Base-by-base conservation (phyloP, 2,329 filamentous ascomycete species). In the Claviceps pazoutovae region DNA sequence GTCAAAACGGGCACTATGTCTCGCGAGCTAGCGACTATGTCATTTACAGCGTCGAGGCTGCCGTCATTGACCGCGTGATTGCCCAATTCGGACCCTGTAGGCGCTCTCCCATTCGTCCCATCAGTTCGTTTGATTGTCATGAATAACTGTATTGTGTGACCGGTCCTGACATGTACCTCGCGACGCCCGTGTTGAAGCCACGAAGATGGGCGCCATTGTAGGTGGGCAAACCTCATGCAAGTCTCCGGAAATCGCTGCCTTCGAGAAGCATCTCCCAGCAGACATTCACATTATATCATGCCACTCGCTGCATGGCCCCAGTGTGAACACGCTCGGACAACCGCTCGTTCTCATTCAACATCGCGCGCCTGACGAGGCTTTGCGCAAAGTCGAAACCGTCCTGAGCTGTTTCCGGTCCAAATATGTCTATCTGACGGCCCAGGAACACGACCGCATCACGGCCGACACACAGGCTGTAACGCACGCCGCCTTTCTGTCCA, bases 211-310 rank as follows among this genome's bases (percentile, higher is more conserved):
- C 57, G 93, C 93, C 57, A 94, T 98, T 56, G 93, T 98, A 21
- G 94, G 93, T 54, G 93, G 93, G 8, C 93, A 98, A 68, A 98
- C 93, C 1, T 97, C 93, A 1, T 98, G 93, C 76, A 98, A 98
- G 71, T 89, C 88, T 48, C 93, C 93, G 19, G 93, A 98, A 68
- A 93, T 98, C 62, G 82, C 82, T 38, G 91, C 93, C 3, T 96
- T 98, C 60, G 91, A 97, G 61, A 81, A 82, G 58, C 80, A 95
- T 69, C 80, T 98, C 17, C 93, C 93, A 1, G 61, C 72, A 38
- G 93, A 98, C 67, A 88, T 95, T 61, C 83, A 94, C 62, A 95
- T 98, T 58, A 79, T 98, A 51, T 95, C 89, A 4, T 95, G 90
- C 67, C 93, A 98, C 73, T 97, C 93, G 23, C 82, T 98, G 16